A percentile compares a stretch with the other conserved stretches of the same genome.
Conservation (phyloP, 2,329 filamentous ascomycete species). For the Botrytis pseudocinerea region DNA sequence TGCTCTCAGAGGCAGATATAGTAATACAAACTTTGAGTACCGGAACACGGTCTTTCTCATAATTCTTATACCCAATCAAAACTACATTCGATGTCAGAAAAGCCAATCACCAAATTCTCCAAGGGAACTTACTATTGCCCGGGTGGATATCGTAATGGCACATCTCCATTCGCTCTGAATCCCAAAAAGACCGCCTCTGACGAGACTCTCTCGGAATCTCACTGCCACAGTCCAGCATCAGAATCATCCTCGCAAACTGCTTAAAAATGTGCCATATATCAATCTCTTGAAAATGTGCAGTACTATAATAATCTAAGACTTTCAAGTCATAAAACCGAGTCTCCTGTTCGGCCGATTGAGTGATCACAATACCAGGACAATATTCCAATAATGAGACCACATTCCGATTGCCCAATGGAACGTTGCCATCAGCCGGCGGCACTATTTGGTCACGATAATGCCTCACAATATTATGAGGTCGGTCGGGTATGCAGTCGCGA, state of each 20-base stretch:
- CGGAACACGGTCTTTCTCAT: neutral
- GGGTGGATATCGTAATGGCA: slow-evolving; percentile 18
- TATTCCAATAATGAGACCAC: neutral
- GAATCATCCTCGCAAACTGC: slow-evolving; percentile 17
- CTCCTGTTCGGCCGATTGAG: neutral
- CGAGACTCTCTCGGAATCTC: neutral
- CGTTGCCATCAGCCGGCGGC: neutral
- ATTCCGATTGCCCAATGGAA: neutral
- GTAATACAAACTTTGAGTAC: slow-evolving; percentile 9
- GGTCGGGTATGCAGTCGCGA: neutral
- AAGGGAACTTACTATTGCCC: slow-evolving; percentile 5
- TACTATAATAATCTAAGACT: neutral
- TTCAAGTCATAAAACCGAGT: neutral
- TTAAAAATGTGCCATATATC: slow-evolving; percentile 12
- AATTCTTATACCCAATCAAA: slow-evolving; percentile 7
- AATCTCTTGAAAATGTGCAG: neutral
- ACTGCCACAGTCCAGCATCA: slow-evolving; percentile 4
- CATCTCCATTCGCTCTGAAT: neutral
- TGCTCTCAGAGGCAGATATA: neutral
- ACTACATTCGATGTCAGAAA: neutral
- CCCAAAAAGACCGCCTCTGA: neutral
- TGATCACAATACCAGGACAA: slow-evolving; percentile 1
- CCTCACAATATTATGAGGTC: neutral
- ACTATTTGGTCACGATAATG: neutral
- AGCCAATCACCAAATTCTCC: no score